Conservation (phyloP, 768 basidiomycete genomes). For the Termitomyces sp. region DNA sequence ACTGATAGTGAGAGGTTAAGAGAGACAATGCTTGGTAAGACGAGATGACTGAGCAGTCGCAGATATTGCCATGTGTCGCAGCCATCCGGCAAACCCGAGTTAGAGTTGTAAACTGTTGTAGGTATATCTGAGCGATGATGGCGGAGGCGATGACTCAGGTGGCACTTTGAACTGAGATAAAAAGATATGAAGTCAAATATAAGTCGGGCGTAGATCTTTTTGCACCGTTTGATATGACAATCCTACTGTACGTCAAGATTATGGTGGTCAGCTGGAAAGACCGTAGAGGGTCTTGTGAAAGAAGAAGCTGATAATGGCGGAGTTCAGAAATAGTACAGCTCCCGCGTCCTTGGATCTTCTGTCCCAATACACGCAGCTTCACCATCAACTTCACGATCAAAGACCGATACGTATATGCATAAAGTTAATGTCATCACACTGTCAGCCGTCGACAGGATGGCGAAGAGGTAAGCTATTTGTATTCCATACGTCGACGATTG, state of each 20-base stretch:
- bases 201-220: neutral
- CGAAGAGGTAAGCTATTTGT: neutral
- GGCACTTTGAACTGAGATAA: neutral
- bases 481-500: neutral
- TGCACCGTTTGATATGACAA: neutral
- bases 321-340: neutral
- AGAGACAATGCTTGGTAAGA: neutral
- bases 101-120: neutral
- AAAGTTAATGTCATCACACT: neutral
- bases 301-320: neutral
- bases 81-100: neutral
- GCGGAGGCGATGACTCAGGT: neutral
- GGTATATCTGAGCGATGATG: neutral
- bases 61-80: neutral
- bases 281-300: too few species aligned
- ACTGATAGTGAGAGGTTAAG: too few species aligned
- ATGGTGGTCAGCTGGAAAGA: too few species aligned
- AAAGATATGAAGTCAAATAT: too few species aligned
- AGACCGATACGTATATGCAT: neutral
- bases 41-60: neutral
- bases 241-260: too few species aligned
- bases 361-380: neutral
- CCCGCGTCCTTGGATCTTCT: too few species aligned
- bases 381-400: neutral
- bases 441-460: neutral